Conservation (phyloP, 1,139 yeast genomes). For the Blastobotrys aristatus region DNA sequence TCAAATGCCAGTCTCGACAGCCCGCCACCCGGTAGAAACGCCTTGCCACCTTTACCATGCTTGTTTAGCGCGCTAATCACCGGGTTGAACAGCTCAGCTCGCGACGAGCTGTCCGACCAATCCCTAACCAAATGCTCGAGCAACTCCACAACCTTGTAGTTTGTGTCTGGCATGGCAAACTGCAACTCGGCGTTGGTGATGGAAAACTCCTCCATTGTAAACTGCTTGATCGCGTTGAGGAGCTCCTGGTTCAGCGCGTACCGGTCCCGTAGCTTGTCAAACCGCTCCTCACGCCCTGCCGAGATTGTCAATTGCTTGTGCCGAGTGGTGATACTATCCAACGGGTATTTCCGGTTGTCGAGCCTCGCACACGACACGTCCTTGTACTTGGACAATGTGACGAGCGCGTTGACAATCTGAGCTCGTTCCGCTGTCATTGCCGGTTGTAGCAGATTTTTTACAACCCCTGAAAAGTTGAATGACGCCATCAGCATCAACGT, state of each 20-base stretch:
- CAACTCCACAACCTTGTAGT: constrained; percentile 61
- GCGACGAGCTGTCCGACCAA: constrained; percentile 49
- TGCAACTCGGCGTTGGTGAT: constrained; percentile 42
- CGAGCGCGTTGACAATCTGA: constrained; percentile 48
- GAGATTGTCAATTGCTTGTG: constrained; percentile 52
- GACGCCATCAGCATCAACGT: constrained; percentile 10
- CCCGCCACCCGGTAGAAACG: constrained; percentile 77
- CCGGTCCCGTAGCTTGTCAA: constrained; percentile 43
- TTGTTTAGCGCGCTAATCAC: constrained; percentile 37
- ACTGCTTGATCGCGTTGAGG: constrained; percentile 42
- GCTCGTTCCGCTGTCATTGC: constrained; percentile 23
- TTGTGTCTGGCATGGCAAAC: constrained; percentile 27
- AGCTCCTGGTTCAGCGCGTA: constrained; percentile 45
- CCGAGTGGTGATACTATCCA: constrained; percentile 48
- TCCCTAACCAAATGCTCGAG: constrained; percentile 71
- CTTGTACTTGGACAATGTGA: constrained; percentile 47
- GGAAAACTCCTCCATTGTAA: constrained; percentile 31
- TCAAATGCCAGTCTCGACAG: constrained; percentile 68
- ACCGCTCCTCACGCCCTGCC: constrained; percentile 52
- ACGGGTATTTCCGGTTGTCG: constrained; percentile 43
- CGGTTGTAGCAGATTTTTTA: constrained; percentile 9
- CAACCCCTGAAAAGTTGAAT: not conserved
- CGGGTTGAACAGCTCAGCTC: constrained; percentile 50
- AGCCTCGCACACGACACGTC: constrained; percentile 41
- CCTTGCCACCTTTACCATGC: constrained; percentile 34